Conservation (phyloP, 768 basidiomycete species). For the Auricularia heimuer region DNA sequence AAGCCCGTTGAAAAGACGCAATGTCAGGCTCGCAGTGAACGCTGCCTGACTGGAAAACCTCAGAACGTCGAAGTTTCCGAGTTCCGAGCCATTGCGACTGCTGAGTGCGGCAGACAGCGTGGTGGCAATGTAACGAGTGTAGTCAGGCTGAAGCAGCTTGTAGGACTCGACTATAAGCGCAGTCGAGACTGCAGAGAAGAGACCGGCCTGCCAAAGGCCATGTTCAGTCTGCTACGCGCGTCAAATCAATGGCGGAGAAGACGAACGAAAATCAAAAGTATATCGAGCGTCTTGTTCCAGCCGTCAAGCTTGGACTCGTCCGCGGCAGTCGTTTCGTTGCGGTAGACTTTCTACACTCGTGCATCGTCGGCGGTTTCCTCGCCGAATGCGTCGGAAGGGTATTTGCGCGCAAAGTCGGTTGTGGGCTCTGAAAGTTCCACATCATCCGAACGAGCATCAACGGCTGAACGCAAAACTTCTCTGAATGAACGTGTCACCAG, state of each 20-base stretch:
- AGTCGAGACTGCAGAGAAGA: background rate
- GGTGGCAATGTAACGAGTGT: background rate
- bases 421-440: no score
- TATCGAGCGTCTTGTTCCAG: background rate
- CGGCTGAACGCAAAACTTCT: no score
- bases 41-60: background rate
- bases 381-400: no score
- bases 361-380: no score
- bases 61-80: background rate
- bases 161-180: background rate
- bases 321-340: background rate
- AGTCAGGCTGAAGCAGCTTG: background rate
- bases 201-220: background rate
- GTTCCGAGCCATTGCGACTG: background rate
- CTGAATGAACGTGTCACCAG: no score
- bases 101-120: background rate
- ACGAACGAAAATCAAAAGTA: background rate
- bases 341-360: background rate
- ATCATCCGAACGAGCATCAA: no score
- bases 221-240: no score
- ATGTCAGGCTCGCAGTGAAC: background rate
- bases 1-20: background rate
- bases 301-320: background rate
- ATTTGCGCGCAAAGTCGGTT: no score
- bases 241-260: background rate